Percentiles rank a stretch among this genome's conserved stretches.
Evolutionary conservation across 352 stramenopile species (phyloP).

Genomic region (Halophytophthora batemanensis): DNA sequence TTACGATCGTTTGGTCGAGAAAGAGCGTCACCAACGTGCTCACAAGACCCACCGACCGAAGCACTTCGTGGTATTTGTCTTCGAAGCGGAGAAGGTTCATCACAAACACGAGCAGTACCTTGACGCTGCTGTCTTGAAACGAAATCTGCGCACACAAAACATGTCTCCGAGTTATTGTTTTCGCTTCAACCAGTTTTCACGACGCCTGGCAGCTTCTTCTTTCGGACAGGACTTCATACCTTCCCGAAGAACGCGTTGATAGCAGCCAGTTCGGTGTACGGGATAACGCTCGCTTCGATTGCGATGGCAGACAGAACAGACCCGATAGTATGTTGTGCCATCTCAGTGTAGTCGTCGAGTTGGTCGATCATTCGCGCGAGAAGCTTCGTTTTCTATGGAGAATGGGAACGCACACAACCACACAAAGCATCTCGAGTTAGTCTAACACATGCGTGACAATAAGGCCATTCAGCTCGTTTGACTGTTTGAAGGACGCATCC

Average conservation of each 20-base stretch:
- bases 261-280: slow-evolving; percentile 40
- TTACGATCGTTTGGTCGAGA: slow-evolving; percentile 30
- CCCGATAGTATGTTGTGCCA: slow-evolving; percentile 46
- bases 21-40: slow-evolving; percentile 39
- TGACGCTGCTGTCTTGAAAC: slow-evolving; percentile 21
- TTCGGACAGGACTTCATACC: slow-evolving; percentile 2
- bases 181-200: slow-evolving; percentile 1
- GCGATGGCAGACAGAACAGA: slow-evolving; percentile 55
- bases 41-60: slow-evolving; percentile 36
- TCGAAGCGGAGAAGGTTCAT: slow-evolving; percentile 48
- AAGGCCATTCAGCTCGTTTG: neutral
- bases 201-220: neutral
- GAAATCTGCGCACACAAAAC: slow-evolving; percentile 10
- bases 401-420: neutral
- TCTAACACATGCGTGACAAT: neutral
- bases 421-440: neutral
- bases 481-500: neutral
- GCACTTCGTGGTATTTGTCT: slow-evolving; percentile 34
- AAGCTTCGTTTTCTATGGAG: slow-evolving; percentile 35
- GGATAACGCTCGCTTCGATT: slow-evolving; percentile 57
- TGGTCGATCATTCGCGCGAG: slow-evolving; percentile 35
- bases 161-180: slow-evolving; percentile 14
- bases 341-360: slow-evolving; percentile 42
- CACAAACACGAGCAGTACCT: slow-evolving; percentile 37
- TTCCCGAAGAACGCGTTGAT: slow-evolving; percentile 34